Evolutionary conservation across 2,329 filamentous ascomycete species (phyloP).

Genomic region (Elsinoe necatrix): DNA sequence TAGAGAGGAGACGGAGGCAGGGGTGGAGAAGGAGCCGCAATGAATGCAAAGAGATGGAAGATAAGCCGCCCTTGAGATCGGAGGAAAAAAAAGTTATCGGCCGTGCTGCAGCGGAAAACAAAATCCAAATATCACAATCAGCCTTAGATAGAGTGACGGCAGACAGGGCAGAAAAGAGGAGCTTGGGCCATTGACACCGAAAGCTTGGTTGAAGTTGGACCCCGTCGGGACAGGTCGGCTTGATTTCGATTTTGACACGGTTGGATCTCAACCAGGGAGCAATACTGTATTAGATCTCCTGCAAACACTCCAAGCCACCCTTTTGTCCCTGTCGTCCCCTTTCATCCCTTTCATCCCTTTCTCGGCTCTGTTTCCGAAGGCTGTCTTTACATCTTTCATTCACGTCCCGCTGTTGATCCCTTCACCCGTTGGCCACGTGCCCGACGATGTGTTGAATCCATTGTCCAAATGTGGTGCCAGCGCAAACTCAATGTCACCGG

Average conservation of each 20-base stretch:
- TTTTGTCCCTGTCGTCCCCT: too few species aligned
- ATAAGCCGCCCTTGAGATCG: background rate
- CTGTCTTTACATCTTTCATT: background rate
- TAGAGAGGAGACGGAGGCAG: background rate
- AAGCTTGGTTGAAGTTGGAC: background rate
- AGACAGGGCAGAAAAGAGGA: background rate
- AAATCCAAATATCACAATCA: too few species aligned
- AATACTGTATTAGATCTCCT: background rate
- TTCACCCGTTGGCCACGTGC: constrained; percentile 1
- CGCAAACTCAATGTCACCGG: constrained; percentile 15
- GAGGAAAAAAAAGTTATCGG: background rate
- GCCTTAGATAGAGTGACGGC: background rate
- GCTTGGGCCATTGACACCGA: background rate
- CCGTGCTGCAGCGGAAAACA: background rate
- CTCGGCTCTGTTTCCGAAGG: background rate
- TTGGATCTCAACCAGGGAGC: constrained; percentile 7
- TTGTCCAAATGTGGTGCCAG: constrained; percentile 8
- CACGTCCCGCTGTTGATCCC: background rate
- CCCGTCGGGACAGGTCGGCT: constrained; percentile 3
- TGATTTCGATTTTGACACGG: background rate
- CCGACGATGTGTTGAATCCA: background rate
- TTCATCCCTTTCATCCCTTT: background rate
- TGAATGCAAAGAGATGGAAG: constrained; percentile 3
- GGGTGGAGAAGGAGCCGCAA: background rate
- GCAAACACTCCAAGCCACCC: background rate